Conservation (phyloP, 73 alveolate genomes). For the Paramecium sonneborni region DNA sequence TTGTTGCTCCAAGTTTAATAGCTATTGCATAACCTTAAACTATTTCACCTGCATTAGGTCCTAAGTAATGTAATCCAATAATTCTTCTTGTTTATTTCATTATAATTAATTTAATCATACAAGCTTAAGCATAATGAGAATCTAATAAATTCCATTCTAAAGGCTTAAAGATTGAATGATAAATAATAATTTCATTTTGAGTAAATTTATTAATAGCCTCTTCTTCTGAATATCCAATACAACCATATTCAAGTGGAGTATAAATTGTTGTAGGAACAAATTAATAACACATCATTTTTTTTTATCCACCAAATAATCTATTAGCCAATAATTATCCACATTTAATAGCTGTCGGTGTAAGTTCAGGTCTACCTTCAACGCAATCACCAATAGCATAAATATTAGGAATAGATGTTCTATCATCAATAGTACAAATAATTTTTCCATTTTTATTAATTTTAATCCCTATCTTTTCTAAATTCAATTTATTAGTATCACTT, state of each 20-base stretch:
- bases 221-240: constrained; percentile 92
- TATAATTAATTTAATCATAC: constrained; percentile 82
- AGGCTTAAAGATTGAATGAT: constrained; percentile 94
- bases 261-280: constrained; percentile 98
- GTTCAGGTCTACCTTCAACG: constrained; percentile 93
- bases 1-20: constrained; percentile 93
- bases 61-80: constrained; percentile 95
- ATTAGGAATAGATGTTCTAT: constrained; percentile 87
- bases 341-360: constrained; percentile 98
- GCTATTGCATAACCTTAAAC: constrained; percentile 98
- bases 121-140: constrained; percentile 79
- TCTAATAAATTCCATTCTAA: constrained; percentile 94
- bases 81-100: constrained; percentile 79
- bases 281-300: constrained; percentile 90
- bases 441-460: constrained; percentile 81
- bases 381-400: constrained; percentile 98
- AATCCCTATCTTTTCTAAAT: constrained; percentile 87
- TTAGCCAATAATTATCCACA: constrained; percentile 95
- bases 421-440: constrained; percentile 83
- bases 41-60: constrained; percentile 99
- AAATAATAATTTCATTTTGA: constrained; percentile 80
- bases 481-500: constrained; percentile 86
- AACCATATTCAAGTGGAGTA: constrained; percentile 98
- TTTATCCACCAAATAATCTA: constrained; percentile 92
- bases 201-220: constrained; percentile 81